Evolutionary conservation across 371 early-diverging fungal species (phyloP), one percentile per base, ranked within the genome.

Genomic region (Actinomucor elegans): DNA sequence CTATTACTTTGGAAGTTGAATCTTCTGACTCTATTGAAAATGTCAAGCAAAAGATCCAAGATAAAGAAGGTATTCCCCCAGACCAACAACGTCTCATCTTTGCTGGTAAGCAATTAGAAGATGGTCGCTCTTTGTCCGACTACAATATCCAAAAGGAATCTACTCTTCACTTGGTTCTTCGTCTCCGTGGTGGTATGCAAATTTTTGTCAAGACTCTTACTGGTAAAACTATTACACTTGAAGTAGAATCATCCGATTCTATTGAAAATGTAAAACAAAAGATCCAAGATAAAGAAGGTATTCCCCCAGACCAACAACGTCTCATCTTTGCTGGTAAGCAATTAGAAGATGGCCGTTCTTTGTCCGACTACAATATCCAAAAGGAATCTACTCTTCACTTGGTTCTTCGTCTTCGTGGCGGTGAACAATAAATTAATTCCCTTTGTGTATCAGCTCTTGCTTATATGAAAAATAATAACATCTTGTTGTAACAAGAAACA

Each of bases 21-120:
- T 94, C 59, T 14, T 84, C 88, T 17, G 98, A 98, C 71, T 90
- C 91, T 60, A 96, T 98, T 67, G 96, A 96, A 48, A 92, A 94
- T 63, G 97, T 98, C 68, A 99, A 99, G 87, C 66, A 73, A 56
- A 98, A 97, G 87, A 99, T 99, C 56, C 98, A 98, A 77, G 97
- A 98, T 79, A 97, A 98, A 88, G 98, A 64, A 57, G 64, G 91
- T 59, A 99, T 99, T 68, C 98, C 99, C 49, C 98, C 98, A 59
- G 98, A 98, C 77, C 99, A 99, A 85, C 99, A 99, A 83, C 96
- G 98, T 65, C 86, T 98, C 38, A 99, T 99, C 66, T 98, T 99
- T 70, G 97, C 98, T 72, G 99, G 96, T 63, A 98, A 97, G 82
- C 98, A 99, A 81, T 88, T 99, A 47, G 97, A 97, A 76, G 97